phyloP scores from a whole-genome alignment of 2,329 filamentous ascomycete genomes.

The Escovopsis sp. region DNA sequence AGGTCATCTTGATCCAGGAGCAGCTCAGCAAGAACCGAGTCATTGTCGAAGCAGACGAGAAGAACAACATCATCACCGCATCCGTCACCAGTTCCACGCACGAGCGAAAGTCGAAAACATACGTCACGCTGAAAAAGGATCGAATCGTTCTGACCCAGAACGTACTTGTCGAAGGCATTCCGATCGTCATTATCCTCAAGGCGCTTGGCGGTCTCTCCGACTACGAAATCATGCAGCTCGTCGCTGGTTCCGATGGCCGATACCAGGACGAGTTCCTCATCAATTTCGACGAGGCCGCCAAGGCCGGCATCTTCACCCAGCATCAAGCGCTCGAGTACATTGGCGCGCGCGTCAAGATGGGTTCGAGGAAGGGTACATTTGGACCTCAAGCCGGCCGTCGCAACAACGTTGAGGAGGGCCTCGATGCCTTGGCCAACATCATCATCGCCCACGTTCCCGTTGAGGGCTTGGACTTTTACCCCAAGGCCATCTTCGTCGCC shows the following conservation, averaged over 20 bases:
- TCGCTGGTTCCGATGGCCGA: slow-evolving; percentile 70
- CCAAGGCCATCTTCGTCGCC: slow-evolving; percentile 92
- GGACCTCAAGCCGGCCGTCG: slow-evolving; percentile 42
- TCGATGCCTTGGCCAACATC: slow-evolving; percentile 84
- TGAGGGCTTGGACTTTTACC: slow-evolving; percentile 80
- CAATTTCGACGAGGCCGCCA: slow-evolving; percentile 87
- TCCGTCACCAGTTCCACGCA: slow-evolving; percentile 97
- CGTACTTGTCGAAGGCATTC: slow-evolving; percentile 82
- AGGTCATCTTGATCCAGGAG: slow-evolving; percentile 96
- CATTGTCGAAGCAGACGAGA: slow-evolving; percentile 84
- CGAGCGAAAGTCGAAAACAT: slow-evolving; percentile 95
- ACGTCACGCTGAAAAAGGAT: slow-evolving; percentile 88
- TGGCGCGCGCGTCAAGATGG: slow-evolving; percentile 76
- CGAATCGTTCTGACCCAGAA: slow-evolving; percentile 84
- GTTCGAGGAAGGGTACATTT: slow-evolving; percentile 46
- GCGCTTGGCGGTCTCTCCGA: slow-evolving; percentile 89
- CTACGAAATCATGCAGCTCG: slow-evolving; percentile 83
- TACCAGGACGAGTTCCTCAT: slow-evolving; percentile 93
- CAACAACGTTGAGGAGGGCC: slow-evolving; percentile 77
- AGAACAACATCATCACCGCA: slow-evolving; percentile 86
- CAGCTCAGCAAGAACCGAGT: slow-evolving; percentile 98
- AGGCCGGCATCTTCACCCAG: slow-evolving; percentile 76
- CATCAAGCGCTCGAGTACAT: slow-evolving; percentile 93
- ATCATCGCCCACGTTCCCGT: slow-evolving; percentile 93
- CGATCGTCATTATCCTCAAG: slow-evolving; percentile 84